A percentile compares a stretch with the other conserved stretches of the same genome.
phyloP scores from a whole-genome alignment of 345 rosid genomes.

The Syzygium jambos region DNA sequence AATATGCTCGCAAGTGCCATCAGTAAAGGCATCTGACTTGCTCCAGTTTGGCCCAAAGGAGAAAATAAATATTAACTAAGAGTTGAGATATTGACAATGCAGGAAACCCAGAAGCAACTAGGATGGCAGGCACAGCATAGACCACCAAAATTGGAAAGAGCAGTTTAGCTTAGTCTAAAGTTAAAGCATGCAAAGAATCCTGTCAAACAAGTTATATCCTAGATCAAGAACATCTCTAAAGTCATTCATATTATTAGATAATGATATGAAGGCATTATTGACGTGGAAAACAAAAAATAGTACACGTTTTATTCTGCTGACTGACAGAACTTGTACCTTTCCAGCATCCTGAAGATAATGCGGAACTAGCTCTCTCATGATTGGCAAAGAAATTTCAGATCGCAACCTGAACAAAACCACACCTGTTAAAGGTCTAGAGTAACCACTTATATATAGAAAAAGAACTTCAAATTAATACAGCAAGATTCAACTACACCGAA shows the following conservation, averaged over 20 bases:
- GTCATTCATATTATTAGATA: background rate
- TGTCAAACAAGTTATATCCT: background rate
- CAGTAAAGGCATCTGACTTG: background rate
- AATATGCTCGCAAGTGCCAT: background rate
- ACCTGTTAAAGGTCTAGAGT: background rate
- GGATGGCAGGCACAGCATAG: background rate
- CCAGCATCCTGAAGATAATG: constrained; percentile 90
- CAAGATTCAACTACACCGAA: background rate
- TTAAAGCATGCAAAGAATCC: background rate
- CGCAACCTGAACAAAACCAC: constrained; percentile 49
- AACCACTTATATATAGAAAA: background rate
- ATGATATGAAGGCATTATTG: background rate
- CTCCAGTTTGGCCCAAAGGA: background rate
- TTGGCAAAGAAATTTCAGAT: constrained; percentile 92
- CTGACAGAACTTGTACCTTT: constrained; percentile 39
- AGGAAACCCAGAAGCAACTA: background rate
- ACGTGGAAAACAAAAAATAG: background rate
- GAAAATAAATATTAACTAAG: background rate
- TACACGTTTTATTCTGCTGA: background rate
- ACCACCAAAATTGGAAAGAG: background rate
- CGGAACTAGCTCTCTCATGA: constrained; percentile 90
- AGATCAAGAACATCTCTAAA: background rate
- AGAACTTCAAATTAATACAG: background rate
- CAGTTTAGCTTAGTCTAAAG: background rate
- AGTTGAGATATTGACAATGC: background rate